A percentile compares a stretch with the other conserved stretches of the same genome.
These are phyloP conservation scores for Rhodomyrtus psidioides DNA, from an alignment of 441 rosid genomes.

Conservation along the genomic window DNA sequence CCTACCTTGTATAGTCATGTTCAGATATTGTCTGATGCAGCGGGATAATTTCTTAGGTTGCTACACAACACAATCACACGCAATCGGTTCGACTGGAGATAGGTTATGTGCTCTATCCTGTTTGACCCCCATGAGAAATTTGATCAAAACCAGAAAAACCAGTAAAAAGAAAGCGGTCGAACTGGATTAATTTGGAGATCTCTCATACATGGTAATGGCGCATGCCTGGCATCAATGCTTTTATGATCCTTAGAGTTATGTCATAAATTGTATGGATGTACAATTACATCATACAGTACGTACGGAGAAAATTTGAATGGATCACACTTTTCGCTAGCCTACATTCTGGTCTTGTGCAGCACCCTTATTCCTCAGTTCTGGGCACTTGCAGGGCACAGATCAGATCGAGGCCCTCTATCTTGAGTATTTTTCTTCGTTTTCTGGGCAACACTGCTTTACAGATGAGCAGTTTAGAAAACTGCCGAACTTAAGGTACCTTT, in stretches of 20 bases:
- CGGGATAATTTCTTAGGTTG: neutral
- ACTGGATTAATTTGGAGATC: neutral
- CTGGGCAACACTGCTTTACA: neutral
- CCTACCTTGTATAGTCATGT: neutral
- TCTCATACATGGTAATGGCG: neutral
- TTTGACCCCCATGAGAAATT: neutral
- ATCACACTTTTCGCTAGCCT: neutral
- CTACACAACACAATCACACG: neutral
- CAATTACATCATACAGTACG: neutral
- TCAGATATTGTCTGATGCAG: neutral
- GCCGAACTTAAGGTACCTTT: neutral
- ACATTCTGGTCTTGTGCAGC: neutral
- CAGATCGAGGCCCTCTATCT: neutral
- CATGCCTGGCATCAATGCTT: neutral
- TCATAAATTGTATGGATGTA: neutral
- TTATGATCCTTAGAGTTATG: neutral
- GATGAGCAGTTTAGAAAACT: neutral
- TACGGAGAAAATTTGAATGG: neutral
- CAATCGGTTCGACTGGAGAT: neutral
- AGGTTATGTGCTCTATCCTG: neutral
- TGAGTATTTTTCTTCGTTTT: neutral
- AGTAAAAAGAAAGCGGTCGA: neutral
- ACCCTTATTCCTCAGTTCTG: neutral
- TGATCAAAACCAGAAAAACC: neutral
- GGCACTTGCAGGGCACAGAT: neutral